These are phyloP conservation scores for Ustilago shanxiensis DNA, from an alignment of 1,284 basidiomycete genomes.

Conservation along the genomic window DNA sequence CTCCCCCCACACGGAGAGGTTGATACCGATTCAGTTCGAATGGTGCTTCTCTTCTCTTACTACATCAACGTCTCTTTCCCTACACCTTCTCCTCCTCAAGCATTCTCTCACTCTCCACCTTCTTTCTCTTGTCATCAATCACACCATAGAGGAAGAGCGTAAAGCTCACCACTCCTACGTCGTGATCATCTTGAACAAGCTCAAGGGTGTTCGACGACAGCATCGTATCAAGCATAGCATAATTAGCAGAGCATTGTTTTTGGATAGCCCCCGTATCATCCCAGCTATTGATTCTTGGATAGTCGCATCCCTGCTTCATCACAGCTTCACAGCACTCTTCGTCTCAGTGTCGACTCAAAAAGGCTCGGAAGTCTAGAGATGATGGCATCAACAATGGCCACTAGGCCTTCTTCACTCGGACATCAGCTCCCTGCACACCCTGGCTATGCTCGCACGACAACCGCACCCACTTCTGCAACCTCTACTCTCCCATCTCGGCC, in stretches of 20 bases:
- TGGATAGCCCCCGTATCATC: background rate
- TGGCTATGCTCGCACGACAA: conserved; percentile 33
- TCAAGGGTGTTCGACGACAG: background rate
- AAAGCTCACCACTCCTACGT: background rate
- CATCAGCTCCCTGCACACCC: conserved; percentile 40
- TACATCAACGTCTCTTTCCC: conserved; percentile 1
- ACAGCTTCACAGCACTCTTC: background rate
- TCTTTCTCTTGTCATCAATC: background rate
- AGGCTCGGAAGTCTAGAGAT: background rate
- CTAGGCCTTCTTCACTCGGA: conserved; percentile 24
- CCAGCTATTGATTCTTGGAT: background rate
- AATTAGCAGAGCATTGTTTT: no score
- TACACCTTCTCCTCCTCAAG: conserved; percentile 4
- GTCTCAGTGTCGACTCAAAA: no score
- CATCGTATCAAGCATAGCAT: background rate
- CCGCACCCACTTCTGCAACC: conserved; percentile 13
- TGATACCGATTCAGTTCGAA: background rate
- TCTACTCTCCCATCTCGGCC: conserved; percentile 32
- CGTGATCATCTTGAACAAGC: background rate
- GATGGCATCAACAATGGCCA: conserved; percentile 47
- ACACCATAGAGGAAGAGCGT: background rate
- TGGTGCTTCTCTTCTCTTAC: background rate
- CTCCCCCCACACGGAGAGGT: background rate
- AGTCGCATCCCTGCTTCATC: background rate
- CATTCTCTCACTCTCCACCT: background rate